These are phyloP conservation scores for Apiospora koreana DNA, from an alignment of 2,329 filamentous ascomycete species.

Conservation along the genomic window DNA sequence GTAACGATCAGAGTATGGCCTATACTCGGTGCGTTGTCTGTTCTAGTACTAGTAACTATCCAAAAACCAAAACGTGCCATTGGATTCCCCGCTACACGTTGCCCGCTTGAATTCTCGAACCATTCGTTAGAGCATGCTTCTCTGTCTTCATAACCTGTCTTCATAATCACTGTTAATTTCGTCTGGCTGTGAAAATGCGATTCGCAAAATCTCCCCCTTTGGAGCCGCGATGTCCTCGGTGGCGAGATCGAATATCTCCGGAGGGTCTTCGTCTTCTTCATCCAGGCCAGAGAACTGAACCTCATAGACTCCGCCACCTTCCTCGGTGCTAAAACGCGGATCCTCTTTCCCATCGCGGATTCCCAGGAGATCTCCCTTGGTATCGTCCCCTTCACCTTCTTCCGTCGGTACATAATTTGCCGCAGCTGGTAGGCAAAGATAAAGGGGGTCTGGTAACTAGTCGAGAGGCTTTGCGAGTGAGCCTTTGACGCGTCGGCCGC, in stretches of 20 bases:
- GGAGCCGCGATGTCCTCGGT: background rate
- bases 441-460: background rate
- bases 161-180: background rate
- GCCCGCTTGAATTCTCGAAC: no score
- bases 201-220: background rate
- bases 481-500: background rate
- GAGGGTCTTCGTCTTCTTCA: background rate
- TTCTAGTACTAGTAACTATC: conserved; percentile 4
- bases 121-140: no score
- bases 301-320: background rate
- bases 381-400: background rate
- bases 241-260: background rate
- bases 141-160: no score
- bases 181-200: background rate
- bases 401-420: background rate
- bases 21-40: conserved; percentile 10
- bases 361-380: background rate
- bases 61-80: background rate
- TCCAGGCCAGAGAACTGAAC: background rate
- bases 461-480: background rate
- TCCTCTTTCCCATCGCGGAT: background rate
- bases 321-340: background rate
- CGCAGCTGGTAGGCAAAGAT: background rate
- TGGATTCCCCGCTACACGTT: no score
- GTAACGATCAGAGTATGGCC: conserved; percentile 5